Evolutionary conservation across 768 basidiomycete genomes (phyloP), one percentile per base, ranked within the genome.

Genomic region (Kwoniella dendrophila): DNA sequence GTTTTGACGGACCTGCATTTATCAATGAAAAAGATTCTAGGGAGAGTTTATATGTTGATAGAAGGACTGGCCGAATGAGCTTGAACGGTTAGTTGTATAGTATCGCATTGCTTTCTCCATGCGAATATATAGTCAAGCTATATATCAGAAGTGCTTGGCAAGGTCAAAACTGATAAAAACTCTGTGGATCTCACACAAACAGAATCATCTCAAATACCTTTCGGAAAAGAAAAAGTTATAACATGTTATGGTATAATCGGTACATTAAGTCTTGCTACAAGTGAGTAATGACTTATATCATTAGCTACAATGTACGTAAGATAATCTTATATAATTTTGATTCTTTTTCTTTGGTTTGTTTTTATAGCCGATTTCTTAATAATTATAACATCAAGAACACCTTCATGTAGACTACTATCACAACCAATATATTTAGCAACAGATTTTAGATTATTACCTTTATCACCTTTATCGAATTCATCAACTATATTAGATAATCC

Each of bases 371-470:
- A 98, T 80, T 97, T 95, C 81, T 80, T 98, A 50, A 85, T 99
- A 66, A 82, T 96, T 40, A 83, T 97, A 64, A 96, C 92, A 43
- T 87, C 87, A 27, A 86, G 93, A 47, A 87, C 87, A 67, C 85
- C 87, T 33, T 86, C 85, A 66, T 89, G 88, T 14, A 85, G 87
- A 59, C 82, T 98, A 61, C 86, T 92, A 82, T 86, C 88, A 3
- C 86, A 95, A 65, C 87, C 94, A 63, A 83, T 99, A 70, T 97
- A 90, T 81, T 86, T 87, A 49, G 92, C 92, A 12, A 88, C 89
- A 22, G 90, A 92, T 73, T 98, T 91, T 78, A 88, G 92, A 60
- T 87, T 98, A 54, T 87, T 96, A 45, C 93, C 96, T 4, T 81
- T 98, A 48, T 86, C 88, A 62, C 85, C 87, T 22, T 83, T 86